A percentile compares a stretch with the other conserved stretches of the same genome.
Evolutionary conservation across 208 protist species (phyloP).

Genomic region (Acanthamoeba royreba): DNA sequence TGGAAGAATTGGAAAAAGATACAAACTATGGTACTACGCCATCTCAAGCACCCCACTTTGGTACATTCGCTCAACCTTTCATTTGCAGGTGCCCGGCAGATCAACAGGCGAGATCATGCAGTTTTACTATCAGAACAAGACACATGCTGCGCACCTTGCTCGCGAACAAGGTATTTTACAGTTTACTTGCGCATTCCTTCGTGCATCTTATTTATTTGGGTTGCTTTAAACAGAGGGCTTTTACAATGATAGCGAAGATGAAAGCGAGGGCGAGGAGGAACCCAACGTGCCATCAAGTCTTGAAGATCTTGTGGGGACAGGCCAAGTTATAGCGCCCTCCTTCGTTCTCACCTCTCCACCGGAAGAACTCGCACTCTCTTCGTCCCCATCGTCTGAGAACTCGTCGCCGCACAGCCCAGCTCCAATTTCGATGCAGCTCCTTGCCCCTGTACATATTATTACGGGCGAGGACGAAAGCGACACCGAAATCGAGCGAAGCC

Average conservation of each 20-base stretch:
- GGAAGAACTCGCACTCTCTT: too few species aligned
- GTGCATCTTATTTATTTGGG: neutral
- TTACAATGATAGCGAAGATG: neutral
- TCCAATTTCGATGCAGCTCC: neutral
- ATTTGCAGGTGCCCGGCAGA: neutral
- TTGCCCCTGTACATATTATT: neutral
- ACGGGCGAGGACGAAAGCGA: neutral
- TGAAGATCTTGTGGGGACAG: neutral
- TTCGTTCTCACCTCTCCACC: too few species aligned
- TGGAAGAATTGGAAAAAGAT: neutral
- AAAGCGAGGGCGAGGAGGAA: neutral
- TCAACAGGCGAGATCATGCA: conserved; percentile 19
- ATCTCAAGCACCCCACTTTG: neutral
- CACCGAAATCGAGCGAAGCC: neutral
- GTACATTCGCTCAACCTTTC: too few species aligned
- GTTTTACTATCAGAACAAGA: conserved; percentile 11
- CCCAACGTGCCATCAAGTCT: neutral
- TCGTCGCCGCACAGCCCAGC: neutral
- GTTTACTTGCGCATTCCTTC: too few species aligned
- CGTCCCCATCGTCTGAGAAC: neutral
- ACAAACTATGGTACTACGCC: neutral
- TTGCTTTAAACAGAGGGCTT: neutral
- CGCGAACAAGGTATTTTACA: neutral
- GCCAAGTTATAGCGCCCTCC: neutral
- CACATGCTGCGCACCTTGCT: neutral